phyloP scores from a whole-genome alignment of 257 asterid species.

The Datura wrightii region DNA sequence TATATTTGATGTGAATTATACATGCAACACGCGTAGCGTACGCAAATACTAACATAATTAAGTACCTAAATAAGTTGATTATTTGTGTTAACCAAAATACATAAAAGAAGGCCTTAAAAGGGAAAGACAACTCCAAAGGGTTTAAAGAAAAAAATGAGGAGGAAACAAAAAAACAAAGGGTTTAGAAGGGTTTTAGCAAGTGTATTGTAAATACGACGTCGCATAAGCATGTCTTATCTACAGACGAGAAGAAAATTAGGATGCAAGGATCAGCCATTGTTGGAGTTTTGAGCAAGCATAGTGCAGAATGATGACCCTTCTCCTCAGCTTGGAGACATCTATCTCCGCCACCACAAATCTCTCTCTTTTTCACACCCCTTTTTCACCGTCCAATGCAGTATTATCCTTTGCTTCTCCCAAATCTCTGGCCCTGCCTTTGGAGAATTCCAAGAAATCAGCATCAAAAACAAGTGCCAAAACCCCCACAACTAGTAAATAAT shows the following conservation, averaged over 20 bases:
- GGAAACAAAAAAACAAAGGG: neutral
- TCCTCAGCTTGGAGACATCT: constrained; percentile 33
- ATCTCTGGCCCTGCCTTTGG: constrained; percentile 33
- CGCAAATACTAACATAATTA: neutral
- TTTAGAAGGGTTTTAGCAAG: constrained; percentile 32
- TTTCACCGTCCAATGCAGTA: constrained; percentile 50
- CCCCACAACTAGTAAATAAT: constrained; percentile 37
- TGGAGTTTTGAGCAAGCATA: neutral
- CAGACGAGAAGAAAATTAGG: neutral
- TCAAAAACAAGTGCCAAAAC: constrained; percentile 36
- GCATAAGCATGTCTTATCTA: constrained; percentile 15
- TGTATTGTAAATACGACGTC: constrained; percentile 11
- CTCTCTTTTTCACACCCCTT: constrained; percentile 47
- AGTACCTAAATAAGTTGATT: neutral
- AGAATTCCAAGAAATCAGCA: constrained; percentile 36
- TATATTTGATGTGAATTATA: too few relatives aligned
- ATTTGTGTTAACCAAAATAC: neutral
- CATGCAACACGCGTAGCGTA: too few relatives aligned
- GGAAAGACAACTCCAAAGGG: neutral
- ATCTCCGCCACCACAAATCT: constrained; percentile 40
- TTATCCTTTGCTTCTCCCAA: constrained; percentile 43
- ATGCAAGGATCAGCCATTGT: neutral
- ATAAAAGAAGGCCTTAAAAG: neutral
- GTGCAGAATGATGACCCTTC: constrained; percentile 34
- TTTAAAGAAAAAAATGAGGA: too few relatives aligned